Evolutionary conservation across 495 filamentous ascomycete species (phyloP), one percentile per base, ranked within the genome.

Genomic region (Neurospora tetrasperma): DNA sequence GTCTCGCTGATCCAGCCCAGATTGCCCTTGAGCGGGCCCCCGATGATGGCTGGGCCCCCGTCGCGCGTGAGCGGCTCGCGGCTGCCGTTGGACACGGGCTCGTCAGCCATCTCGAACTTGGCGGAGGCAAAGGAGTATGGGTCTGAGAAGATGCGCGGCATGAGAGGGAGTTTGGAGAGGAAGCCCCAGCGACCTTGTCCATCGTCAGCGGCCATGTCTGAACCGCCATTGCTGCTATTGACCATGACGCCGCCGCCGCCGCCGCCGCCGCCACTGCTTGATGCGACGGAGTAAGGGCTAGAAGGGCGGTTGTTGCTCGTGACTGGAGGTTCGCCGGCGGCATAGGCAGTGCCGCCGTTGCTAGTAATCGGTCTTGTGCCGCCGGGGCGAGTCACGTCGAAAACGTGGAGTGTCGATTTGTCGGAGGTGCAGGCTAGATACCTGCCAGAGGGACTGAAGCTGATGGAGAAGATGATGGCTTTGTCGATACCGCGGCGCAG

Each of bases 371-470:
- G 27, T 62, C 54, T 62, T 14, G 12, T 90, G 81, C 92, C 88
- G 72, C 88, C 80, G 69, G 78, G 82, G 73, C 84, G 85, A 20
- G 83, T 86, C 38, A 87, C 83, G 76, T 98, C 93, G 79, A 98
- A 99, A 48, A 99, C 88, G 81, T 99, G 96, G 20, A 99, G 82
- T 4, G 94, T 99, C 6, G 91, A 93, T 80, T 98, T 99, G 84
- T 99, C 96, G 35, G 94, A 97, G n/a, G 96, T 98, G 70, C 94
- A 94, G 23, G 96, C 96, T 16, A 98, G 86, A 75, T 92, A 84
- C 44, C 85, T 87, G 68, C 90, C 91, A 10, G 89, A 89, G 1
- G 95, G 96, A 41, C 91, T 96, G 78, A 98, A 93, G 35, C 92
- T 89, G 16, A 99, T 83, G 7, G 92, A 94, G 83, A 92, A 97